Base-by-base conservation (phyloP, 2,329 filamentous ascomycete species). In the Curvularia sp. region DNA sequence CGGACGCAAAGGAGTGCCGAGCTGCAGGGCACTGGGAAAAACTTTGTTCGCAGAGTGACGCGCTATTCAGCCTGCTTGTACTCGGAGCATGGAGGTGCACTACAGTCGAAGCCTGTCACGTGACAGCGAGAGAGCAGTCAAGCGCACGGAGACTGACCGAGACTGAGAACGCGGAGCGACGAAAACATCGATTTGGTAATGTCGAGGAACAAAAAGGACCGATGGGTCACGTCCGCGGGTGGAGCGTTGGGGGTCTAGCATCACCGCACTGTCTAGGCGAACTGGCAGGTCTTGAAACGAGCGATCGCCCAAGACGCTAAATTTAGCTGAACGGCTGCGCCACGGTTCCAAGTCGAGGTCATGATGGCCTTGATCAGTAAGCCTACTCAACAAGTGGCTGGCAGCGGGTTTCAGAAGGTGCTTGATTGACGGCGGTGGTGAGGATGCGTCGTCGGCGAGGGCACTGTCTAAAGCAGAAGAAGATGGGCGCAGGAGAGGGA, bases 281-380 rank as follows among this genome's bases (percentile, higher is more conserved):
- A 43, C n/a, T 10, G 49, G 27, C 34, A 52, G 51, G 49, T 41
- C 39, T 51, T 61, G 60, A 49, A 60, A 62, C 49, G 49, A 54
- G 50, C 30, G 43, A 57, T 57, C 43, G 43, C n/a, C 55, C 38
- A 25, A 19, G 34, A 34, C 42, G 47, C 57, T 55, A 57, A 54
- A 60, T 49, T 55, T 62, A 60, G 57, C 53, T 12, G 50, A 18
- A 42, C 21, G 39, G 53, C 60, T 62, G 60, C 60, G 57, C 60
- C 60, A 62, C 60, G 42, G 49, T 43, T 30, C 53, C 39, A 50
- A 51, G 34, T 27, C 39, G 28, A 45, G 45, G 46, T 34, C 46
- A 52, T 45, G 12, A 34, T 13, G 42, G 48, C 23, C n/a, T 30
- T 30, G 10, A 15, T 21, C n/a, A 19, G 38, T 42, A 32, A 30